phyloP scores from a whole-genome alignment of 2,329 filamentous ascomycete species.

The Microdochium nivale region DNA sequence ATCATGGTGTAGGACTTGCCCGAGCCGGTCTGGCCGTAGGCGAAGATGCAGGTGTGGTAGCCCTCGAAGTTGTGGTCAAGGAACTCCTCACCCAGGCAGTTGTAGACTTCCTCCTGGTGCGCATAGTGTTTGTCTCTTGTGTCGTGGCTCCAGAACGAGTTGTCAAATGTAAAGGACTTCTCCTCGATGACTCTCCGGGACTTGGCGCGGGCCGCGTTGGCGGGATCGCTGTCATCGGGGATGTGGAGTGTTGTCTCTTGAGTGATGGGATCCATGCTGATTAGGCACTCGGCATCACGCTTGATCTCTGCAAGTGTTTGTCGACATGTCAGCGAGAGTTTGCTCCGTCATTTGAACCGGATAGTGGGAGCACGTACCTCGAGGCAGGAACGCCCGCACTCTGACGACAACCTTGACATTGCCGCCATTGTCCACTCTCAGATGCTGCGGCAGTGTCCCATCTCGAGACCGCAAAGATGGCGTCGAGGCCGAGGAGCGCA shows the following conservation, averaged over 20 bases:
- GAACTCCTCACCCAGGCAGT: conserved; percentile 89
- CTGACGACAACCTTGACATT: conserved; percentile 79
- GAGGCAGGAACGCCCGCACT: conserved; percentile 68
- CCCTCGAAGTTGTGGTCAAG: conserved; percentile 99
- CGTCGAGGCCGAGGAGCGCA: conserved; percentile 65
- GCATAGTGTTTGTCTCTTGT: conserved; percentile 76
- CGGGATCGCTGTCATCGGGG: conserved; percentile 48
- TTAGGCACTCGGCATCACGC: conserved; percentile 72
- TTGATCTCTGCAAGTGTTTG: conserved; percentile 57
- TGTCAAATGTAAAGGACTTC: conserved; percentile 92
- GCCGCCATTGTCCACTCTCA: conserved; percentile 54
- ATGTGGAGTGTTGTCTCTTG: conserved; percentile 76
- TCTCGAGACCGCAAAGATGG: conserved; percentile 69
- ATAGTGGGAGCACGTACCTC: conserved; percentile 46
- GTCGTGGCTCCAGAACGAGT: conserved; percentile 95
- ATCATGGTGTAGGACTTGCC: conserved; percentile 99
- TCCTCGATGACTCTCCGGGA: conserved; percentile 73
- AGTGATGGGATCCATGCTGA: conserved; percentile 81
- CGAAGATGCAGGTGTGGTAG: conserved; percentile 98
- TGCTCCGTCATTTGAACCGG: conserved; percentile 4
- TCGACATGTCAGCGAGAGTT: conserved; percentile 6
- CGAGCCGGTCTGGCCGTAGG: conserved; percentile 94
- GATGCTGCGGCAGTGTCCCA: conserved; percentile 49
- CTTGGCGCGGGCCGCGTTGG: conserved; percentile 50
- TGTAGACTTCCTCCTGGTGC: conserved; percentile 87